Evolutionary conservation across 2,329 filamentous ascomycete genomes (phyloP).

Genomic region (Apiospora marii): DNA sequence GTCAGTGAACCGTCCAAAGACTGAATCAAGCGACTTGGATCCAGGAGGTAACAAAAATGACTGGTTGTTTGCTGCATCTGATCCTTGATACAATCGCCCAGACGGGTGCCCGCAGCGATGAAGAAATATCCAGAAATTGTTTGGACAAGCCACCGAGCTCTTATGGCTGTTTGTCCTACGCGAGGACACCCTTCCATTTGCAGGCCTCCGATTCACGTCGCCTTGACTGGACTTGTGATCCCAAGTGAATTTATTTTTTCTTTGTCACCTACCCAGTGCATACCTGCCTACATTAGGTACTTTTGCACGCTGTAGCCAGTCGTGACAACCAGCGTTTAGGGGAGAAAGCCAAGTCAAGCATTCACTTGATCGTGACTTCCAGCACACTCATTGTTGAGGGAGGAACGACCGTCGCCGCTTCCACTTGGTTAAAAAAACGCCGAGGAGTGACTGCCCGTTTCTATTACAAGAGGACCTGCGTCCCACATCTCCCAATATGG

Average conservation of each 20-base stretch:
- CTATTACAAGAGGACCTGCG: neutral
- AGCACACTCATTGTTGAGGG: neutral
- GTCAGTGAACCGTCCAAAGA: neutral
- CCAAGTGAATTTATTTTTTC: neutral
- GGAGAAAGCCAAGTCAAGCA: neutral
- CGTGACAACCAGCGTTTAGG: neutral
- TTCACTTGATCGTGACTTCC: conserved; percentile 8
- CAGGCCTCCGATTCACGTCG: neutral
- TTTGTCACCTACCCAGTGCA: neutral
- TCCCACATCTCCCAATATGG: conserved; percentile 9
- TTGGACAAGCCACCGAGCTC: conserved; percentile 4
- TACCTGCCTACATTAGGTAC: neutral
- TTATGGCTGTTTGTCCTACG: conserved; percentile 6
- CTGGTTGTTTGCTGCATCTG: conserved; percentile 1
- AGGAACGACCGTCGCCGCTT: neutral
- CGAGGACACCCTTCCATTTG: neutral
- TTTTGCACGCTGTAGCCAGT: neutral
- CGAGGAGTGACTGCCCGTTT: neutral
- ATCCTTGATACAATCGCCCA: neutral
- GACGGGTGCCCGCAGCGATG: conserved; percentile 7
- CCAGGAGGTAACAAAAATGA: neutral
- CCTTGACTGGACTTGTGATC: neutral
- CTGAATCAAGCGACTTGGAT: neutral
- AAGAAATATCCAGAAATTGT: conserved; percentile 1
- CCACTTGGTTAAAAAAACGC: neutral